Base-by-base conservation (phyloP, 2,329 filamentous ascomycete genomes). In the Saccharata proteae region DNA sequence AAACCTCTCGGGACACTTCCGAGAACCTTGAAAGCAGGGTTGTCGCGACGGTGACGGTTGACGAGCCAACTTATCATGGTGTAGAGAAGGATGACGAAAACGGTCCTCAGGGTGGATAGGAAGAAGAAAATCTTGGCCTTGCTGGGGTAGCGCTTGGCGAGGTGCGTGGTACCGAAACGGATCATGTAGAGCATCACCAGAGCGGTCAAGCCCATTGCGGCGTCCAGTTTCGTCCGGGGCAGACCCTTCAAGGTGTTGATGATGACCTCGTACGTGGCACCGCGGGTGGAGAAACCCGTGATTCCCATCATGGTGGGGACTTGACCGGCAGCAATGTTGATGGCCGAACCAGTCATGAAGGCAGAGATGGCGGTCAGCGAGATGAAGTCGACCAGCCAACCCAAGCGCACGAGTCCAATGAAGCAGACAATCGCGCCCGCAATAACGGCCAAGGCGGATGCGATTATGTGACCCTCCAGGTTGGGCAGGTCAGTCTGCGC, bases 311-410 rank as follows among this genome's bases (percentile, higher is more conserved):
- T 61, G 2, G 70, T 69, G 1, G 82, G 79, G 4, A 94, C 67
- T 55, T 98, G 90, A 19, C 90, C 86, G 15, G 74, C 70, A 11
- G 73, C 76, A 49, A 98, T 96, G 46, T 73, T 93, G 54, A 98
- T 70, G 32, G 90, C 86, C 2, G 88, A 93, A 7, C 90, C 90
- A 0, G 90, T 96, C 85, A 96, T 96, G 65, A 94, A 98, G 3
- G 88, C 86, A 0, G 83, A 86, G 32, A 96, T 82, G 1, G 86
- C 82, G 1, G 85, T 78, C 33, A 96, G 69, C 1, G 90, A 82
- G 45, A 98, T 96, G 46, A 96, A 71, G 43, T 98, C 86, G 26
- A 96, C 85, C 26, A 98, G 79, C 71, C 85, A 92, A 7, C 90
- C 90, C 22, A 77, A 70, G 25, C 88, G 75, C 20, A 80, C 62